Evolutionary conservation across 2,329 filamentous ascomycete genomes (phyloP), one percentile per base, ranked within the genome.

Genomic region (Aquanectria penicillioides): DNA sequence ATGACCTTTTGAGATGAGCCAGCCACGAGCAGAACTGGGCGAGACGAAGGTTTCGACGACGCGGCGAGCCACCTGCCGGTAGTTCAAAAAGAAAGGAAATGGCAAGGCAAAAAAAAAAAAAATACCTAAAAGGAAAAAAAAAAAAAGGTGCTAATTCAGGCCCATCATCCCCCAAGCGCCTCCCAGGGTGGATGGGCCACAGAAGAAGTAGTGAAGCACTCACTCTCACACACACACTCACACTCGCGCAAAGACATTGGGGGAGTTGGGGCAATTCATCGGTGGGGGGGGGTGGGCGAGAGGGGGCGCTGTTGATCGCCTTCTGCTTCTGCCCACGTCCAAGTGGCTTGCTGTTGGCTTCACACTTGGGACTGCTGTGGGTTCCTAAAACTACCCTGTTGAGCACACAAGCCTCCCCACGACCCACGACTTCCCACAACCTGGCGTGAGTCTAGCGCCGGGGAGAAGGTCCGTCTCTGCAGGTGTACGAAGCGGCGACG

Each of bases 361-460:
- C 7, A 18, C 31, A 49, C 31, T 40, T 31, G 47, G 37, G 37
- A 34, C 36, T 29, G 31, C 37, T 37, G 47, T 41, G 47, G 34
- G 41, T 20, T 29, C 29, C 50, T 23, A 26, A 44, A 56, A 49
- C 44, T 26, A 44, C 53, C 44, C 22, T 56, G 44, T 56, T 56
- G 36, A 43, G 20, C 36, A 29, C 56, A 38, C 51, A 34, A 26
- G 18, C 36, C 23, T 34, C 36, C 41, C 50, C 38, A 56, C 37
- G 33, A 28, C 51, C 49, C 52, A 38, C 41, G 28, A 31, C 37
- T n/a, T 13, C 46, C 36, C 33, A 50, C 46, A 18, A 31, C 47
- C 36, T 38, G 51, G 59, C 51, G 57, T 60, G 60, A 23, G n/a
- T 57, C 43, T 62, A 62, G 52, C 60, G 57, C 52, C 52, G 51